These are phyloP conservation scores for Eugenia klotzschiana DNA, from an alignment of 441 rosid genomes.

Conservation along the genomic window DNA sequence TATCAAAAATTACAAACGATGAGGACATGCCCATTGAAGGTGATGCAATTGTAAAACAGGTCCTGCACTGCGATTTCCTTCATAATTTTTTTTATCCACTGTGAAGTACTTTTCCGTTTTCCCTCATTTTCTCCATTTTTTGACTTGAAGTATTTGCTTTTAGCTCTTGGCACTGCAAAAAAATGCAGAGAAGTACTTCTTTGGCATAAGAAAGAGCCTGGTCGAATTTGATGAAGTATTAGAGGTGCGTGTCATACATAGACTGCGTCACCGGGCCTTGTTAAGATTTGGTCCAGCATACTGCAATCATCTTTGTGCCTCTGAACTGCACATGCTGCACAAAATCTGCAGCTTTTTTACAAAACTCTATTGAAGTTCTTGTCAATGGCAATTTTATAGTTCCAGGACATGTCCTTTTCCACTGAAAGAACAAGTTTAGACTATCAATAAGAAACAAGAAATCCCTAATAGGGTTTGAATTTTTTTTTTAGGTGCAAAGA, in stretches of 20 bases:
- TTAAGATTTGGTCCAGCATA: background rate
- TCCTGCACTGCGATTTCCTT: conserved; percentile 7
- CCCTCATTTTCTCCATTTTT: background rate
- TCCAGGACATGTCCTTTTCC: background rate
- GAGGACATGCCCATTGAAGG: conserved; percentile 90
- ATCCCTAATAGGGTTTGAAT: background rate
- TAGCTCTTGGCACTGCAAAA: conserved; percentile 84
- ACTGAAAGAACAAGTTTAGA: background rate
- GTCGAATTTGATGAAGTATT: conserved; percentile 96
- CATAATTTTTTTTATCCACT: background rate
- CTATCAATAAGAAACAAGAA: background rate
- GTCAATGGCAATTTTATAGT: background rate
- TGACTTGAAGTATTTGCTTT: conserved; percentile 12
- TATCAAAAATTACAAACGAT: conserved; percentile 70
- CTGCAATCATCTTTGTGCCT: background rate
- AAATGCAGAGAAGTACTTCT: conserved; percentile 87
- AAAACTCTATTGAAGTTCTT: background rate
- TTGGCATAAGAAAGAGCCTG: conserved; percentile 83
- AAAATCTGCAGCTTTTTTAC: background rate
- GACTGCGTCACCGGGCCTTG: background rate
- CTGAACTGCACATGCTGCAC: background rate
- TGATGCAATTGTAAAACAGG: conserved; percentile 76
- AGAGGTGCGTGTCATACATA: conserved; percentile 40
- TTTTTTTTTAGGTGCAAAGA: conserved; percentile 64
- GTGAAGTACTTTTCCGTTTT: background rate